These are phyloP conservation scores for Trametes meyenii DNA, from an alignment of 768 basidiomycete genomes.

Conservation along the genomic window DNA sequence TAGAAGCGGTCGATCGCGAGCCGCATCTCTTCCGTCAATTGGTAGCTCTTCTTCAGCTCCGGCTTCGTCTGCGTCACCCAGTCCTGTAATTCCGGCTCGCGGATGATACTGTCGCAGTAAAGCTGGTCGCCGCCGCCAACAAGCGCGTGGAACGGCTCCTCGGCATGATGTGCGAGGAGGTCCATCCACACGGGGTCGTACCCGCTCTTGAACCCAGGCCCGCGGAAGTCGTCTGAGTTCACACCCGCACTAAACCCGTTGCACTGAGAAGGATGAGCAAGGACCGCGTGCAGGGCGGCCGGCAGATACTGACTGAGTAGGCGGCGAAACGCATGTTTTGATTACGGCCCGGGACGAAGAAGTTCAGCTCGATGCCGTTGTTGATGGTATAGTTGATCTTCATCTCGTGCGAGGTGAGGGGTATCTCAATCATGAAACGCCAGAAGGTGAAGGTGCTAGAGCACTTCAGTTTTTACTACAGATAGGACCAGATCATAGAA, in stretches of 20 bases:
- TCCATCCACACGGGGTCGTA: conserved; percentile 96
- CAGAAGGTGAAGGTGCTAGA: conserved; percentile 89
- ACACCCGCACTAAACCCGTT: conserved; percentile 90
- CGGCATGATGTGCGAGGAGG: conserved; percentile 79
- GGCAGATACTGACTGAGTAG: conserved; percentile 65
- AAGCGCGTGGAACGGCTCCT: conserved; percentile 84
- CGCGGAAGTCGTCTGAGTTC: conserved; percentile 84
- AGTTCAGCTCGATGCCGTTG: conserved; percentile 71
- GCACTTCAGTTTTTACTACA: neutral
- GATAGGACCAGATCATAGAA: neutral
- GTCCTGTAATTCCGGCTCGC: conserved; percentile 86
- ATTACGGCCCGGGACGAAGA: conserved; percentile 76
- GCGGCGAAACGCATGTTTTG: conserved; percentile 93
- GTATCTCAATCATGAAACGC: conserved; percentile 87
- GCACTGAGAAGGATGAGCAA: conserved; percentile 49
- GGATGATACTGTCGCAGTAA: conserved; percentile 80
- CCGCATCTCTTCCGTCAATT: conserved; percentile 71
- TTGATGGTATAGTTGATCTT: conserved; percentile 82
- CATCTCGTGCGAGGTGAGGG: conserved; percentile 72
- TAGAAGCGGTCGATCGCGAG: conserved; percentile 82
- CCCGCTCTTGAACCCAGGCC: conserved; percentile 77
- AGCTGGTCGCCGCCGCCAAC: conserved; percentile 95
- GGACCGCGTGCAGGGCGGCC: neutral
- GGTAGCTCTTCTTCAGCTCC: conserved; percentile 57
- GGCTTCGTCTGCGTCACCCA: conserved; percentile 72